Percentiles rank a stretch among this genome's conserved stretches.
These are phyloP conservation scores for Hypoxylon fragiforme DNA, from an alignment of 495 filamentous ascomycete species.

Conservation along the genomic window DNA sequence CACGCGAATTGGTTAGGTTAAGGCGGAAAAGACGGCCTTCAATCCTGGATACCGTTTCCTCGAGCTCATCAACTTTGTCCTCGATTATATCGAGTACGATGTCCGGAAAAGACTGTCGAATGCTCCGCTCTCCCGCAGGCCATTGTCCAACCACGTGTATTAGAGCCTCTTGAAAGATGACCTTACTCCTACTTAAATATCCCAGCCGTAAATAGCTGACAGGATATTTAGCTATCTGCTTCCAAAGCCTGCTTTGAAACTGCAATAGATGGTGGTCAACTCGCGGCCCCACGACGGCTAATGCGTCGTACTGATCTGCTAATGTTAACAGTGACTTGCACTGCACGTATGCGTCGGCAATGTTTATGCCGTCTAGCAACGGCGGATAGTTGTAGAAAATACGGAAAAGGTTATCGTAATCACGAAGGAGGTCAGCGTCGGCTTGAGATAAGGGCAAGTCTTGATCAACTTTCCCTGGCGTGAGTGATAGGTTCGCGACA, in stretches of 20 bases:
- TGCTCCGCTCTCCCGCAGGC: conserved; percentile 75
- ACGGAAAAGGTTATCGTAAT: conserved; percentile 92
- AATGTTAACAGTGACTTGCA: conserved; percentile 84
- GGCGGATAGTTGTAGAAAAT: conserved; percentile 92
- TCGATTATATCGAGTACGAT: conserved; percentile 83
- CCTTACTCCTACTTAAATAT: conserved; percentile 78
- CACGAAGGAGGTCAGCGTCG: conserved; percentile 72
- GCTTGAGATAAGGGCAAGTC: conserved; percentile 50
- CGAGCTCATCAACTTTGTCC: conserved; percentile 85
- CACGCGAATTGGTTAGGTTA: conserved; percentile 73
- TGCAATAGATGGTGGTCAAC: conserved; percentile 90
- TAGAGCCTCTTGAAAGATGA: conserved; percentile 87
- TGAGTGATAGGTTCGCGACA: conserved; percentile 74
- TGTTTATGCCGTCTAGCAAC: conserved; percentile 76
- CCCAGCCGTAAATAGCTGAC: conserved; percentile 88
- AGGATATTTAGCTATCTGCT: conserved; percentile 93
- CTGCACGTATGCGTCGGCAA: conserved; percentile 86
- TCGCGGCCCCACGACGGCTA: conserved; percentile 83
- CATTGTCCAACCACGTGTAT: conserved; percentile 92
- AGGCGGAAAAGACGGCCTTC: conserved; percentile 81
- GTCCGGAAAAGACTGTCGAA: conserved; percentile 70
- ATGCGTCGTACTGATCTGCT: conserved; percentile 89
- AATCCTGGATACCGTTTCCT: conserved; percentile 65
- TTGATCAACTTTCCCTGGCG: conserved; percentile 34
- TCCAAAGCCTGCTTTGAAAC: conserved; percentile 86